Conservation (phyloP, 163 green algal species). For the Smithsoniella earleae region DNA sequence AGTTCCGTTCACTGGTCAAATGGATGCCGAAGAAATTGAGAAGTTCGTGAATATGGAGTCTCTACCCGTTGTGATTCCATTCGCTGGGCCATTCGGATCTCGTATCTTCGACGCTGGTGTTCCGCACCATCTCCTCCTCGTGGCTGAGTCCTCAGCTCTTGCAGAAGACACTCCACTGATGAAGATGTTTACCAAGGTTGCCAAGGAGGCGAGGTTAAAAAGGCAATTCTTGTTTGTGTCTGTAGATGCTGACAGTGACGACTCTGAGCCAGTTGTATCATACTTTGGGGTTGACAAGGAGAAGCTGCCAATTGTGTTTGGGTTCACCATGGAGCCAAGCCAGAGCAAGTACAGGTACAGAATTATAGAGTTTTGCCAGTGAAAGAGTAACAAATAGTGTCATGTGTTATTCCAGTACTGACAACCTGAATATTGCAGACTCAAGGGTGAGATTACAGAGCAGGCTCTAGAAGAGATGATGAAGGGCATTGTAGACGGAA, state of each 20-base stretch:
- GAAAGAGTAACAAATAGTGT: too few relatives aligned
- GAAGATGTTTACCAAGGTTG: neutral
- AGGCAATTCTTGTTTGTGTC: constrained; percentile 70
- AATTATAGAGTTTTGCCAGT: too few relatives aligned
- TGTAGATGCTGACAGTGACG: constrained; percentile 48
- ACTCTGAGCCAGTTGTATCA: constrained; percentile 51
- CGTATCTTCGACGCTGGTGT: constrained; percentile 61
- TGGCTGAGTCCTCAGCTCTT: neutral
- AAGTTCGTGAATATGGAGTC: constrained; percentile 58
- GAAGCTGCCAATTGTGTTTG: constrained; percentile 29
- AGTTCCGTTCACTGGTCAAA: constrained; percentile 38
- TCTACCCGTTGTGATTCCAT: constrained; percentile 57
- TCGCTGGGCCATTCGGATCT: constrained; percentile 52
- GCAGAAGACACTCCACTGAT: neutral
- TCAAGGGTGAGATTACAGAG: constrained; percentile 33
- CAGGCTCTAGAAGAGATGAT: constrained; percentile 44
- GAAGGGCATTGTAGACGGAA: constrained; percentile 44
- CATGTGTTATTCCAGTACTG: too few relatives aligned
- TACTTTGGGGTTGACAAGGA: constrained; percentile 61
- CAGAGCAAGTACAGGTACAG: constrained; percentile 19
- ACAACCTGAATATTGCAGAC: too few relatives aligned
- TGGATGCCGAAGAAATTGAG: constrained; percentile 35
- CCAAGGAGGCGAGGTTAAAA: constrained; percentile 33
- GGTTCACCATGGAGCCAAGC: constrained; percentile 27
- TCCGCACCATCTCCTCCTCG: constrained; percentile 41